Evolutionary conservation across 768 basidiomycete genomes (phyloP), one percentile per base, ranked within the genome.

Genomic region (Sistotremastrum suecicum): DNA sequence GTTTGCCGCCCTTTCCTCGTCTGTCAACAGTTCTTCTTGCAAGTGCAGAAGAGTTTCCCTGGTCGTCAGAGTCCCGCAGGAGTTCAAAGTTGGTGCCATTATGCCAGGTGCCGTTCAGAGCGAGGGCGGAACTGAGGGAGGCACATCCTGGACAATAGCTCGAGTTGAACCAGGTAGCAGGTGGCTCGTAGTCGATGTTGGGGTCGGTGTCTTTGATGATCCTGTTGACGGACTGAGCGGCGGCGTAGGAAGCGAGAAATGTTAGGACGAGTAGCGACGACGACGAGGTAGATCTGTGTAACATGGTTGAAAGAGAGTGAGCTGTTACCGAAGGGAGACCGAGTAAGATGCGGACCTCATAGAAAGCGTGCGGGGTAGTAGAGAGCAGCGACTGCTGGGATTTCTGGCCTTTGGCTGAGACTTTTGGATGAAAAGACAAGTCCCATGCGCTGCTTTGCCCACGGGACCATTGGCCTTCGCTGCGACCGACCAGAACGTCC

Each of bases 191-290:
- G n/a, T 56, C 39, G 33, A 71, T 64, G 3, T 63, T 59, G 0
- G 62, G 53, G 48, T 68, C 58, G 7, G 60, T 56, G 51, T 68
- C 66, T 37, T 68, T 60, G 37, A 71, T 51, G 9, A 66, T 66
- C 7, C 62, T 49, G 50, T 70, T 66, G 28, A 55, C 46, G 32
- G 49, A 50, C 5, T 46, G 47, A 9, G 57, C 63, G 29, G 51
- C 39, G 5, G 40, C 46, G 20, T 20, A 20, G 30, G 31, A 39
- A 7, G 37, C n/a, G 12, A 46, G 10, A 6, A 12, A 5, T n/a
- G 44, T 3, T 34, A 37, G 39, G 20, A 37, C 12, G 34, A 41
- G 30, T 20, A 37, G 42, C 41, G 40, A 40, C 9, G 33, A 32
- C 40, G 39, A 39, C 33, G 48, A n/a, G 48, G 48, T 46, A 40